These are phyloP conservation scores for Acorus calamus DNA, from an alignment of 106 monocot genomes.

Conservation along the genomic window DNA sequence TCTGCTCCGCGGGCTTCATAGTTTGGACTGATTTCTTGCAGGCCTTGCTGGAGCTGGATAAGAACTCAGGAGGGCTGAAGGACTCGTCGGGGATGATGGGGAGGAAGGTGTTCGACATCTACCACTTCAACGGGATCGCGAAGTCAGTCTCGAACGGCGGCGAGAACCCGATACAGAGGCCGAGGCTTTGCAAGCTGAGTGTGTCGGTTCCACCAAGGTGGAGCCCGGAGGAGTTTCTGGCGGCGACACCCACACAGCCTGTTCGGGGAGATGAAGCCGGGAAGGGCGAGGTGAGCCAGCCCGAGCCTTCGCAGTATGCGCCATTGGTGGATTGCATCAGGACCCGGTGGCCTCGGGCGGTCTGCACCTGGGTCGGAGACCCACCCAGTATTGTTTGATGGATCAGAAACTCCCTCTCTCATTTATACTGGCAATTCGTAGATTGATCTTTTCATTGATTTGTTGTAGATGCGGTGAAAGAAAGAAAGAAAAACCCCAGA, in stretches of 20 bases:
- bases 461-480: too few species aligned
- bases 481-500: too few species aligned
- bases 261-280: background rate
- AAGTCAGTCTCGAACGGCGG: constrained; percentile 62
- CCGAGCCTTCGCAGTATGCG: constrained; percentile 52
- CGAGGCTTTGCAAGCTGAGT: constrained; percentile 63
- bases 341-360: constrained; percentile 83
- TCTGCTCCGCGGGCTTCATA: constrained; percentile 46
- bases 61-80: constrained; percentile 57
- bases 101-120: constrained; percentile 69
- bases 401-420: too few species aligned
- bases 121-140: constrained; percentile 95
- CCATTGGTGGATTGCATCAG: constrained; percentile 94
- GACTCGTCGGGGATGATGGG: constrained; percentile 54
- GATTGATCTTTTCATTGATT: too few species aligned
- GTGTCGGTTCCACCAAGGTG: constrained; percentile 80
- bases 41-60: constrained; percentile 71
- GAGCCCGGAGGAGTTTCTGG: constrained; percentile 68
- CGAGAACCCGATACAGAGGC: constrained; percentile 46
- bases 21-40: constrained; percentile 99
- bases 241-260: background rate
- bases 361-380: constrained; percentile 76
- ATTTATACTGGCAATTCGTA: too few species aligned
- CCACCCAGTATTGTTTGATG: constrained; percentile 80
- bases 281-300: constrained; percentile 10